A percentile compares a stretch with the other conserved stretches of the same genome.
Evolutionary conservation across 2,329 filamentous ascomycete genomes (phyloP).

Genomic region (Colletotrichum chlorophyti): DNA sequence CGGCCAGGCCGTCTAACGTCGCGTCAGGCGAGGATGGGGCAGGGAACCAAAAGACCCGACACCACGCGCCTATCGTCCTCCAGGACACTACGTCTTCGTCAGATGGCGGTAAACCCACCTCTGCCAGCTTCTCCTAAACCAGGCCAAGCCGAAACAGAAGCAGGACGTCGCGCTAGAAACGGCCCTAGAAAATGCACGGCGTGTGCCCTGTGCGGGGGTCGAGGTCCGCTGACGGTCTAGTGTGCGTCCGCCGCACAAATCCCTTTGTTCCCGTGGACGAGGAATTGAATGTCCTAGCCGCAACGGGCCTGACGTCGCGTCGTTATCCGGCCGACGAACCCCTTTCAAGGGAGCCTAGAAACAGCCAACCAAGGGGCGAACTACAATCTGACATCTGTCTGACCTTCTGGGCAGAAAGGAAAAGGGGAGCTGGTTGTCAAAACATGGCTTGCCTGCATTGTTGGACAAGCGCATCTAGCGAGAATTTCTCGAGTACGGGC

Average conservation of each 20-base stretch:
- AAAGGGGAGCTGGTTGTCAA: conserved; percentile 3
- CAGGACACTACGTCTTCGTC: not conserved
- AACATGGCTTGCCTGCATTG: not conserved
- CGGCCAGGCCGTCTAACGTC: conserved; percentile 6
- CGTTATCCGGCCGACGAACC: conserved; percentile 14
- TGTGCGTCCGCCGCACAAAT: not conserved
- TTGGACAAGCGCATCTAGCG: conserved; percentile 14
- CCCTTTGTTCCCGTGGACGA: conserved; percentile 25
- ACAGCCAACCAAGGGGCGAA: conserved; percentile 10
- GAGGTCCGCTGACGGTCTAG: conserved; percentile 24
- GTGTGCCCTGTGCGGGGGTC: conserved; percentile 21
- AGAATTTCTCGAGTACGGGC: no score
- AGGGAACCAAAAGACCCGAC: no score
- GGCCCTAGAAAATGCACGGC: conserved; percentile 25
- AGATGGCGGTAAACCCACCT: not conserved
- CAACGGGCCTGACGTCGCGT: not conserved
- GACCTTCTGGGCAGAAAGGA: not conserved
- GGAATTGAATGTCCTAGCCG: not conserved
- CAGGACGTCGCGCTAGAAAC: conserved; percentile 16
- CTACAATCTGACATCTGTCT: conserved; percentile 10
- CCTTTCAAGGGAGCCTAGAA: conserved; percentile 17
- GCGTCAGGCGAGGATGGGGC: conserved; percentile 6
- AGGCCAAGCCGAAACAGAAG: conserved; percentile 19
- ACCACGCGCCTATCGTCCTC: conserved; percentile 11
- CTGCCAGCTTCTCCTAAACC: not conserved